A percentile compares a stretch with the other conserved stretches of the same genome.
phyloP scores from a whole-genome alignment of 176 grass and related monocot species.

The Musa troglodytarum region DNA sequence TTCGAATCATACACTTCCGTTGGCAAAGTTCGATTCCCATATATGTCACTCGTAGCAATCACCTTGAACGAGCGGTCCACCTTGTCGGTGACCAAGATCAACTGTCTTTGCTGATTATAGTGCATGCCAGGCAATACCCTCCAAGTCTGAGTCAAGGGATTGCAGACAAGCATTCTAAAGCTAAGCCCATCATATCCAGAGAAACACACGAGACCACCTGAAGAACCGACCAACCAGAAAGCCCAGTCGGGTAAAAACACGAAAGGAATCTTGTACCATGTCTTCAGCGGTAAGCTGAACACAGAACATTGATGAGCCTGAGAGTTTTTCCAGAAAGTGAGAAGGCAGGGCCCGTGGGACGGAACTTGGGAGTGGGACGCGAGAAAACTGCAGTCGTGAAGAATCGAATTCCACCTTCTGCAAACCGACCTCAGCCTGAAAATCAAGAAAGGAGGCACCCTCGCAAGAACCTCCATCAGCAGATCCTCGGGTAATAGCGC shows the following conservation, averaged over 20 bases:
- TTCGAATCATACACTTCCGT: slow-evolving; percentile 86
- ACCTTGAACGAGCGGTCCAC: slow-evolving; percentile 49
- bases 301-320: slow-evolving; percentile 48
- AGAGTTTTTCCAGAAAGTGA: slow-evolving; percentile 59
- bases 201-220: slow-evolving; percentile 80
- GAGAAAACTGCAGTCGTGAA: slow-evolving; percentile 63
- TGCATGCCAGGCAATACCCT: slow-evolving; percentile 73
- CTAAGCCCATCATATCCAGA: slow-evolving; percentile 56
- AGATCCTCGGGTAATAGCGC: slow-evolving; percentile 62
- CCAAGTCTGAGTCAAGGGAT: slow-evolving; percentile 76
- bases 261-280: slow-evolving; percentile 69
- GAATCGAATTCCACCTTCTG: slow-evolving; percentile 55
- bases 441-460: slow-evolving; percentile 85
- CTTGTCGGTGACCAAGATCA: slow-evolving; percentile 57
- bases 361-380: slow-evolving; percentile 51
- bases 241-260: slow-evolving; percentile 81
- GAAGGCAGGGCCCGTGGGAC: slow-evolving; percentile 78
- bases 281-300: slow-evolving; percentile 65
- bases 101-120: slow-evolving; percentile 81
- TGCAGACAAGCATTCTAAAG: slow-evolving; percentile 76
- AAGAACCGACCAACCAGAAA: slow-evolving; percentile 89
- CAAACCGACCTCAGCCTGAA: slow-evolving; percentile 61
- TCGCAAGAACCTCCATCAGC: slow-evolving; percentile 67
- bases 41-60: slow-evolving; percentile 72
- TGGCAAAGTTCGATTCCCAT: slow-evolving; percentile 72